These are phyloP conservation scores for Chenopodium album DNA, from an alignment of 148 eudicot genomes.

Conservation along the genomic window DNA sequence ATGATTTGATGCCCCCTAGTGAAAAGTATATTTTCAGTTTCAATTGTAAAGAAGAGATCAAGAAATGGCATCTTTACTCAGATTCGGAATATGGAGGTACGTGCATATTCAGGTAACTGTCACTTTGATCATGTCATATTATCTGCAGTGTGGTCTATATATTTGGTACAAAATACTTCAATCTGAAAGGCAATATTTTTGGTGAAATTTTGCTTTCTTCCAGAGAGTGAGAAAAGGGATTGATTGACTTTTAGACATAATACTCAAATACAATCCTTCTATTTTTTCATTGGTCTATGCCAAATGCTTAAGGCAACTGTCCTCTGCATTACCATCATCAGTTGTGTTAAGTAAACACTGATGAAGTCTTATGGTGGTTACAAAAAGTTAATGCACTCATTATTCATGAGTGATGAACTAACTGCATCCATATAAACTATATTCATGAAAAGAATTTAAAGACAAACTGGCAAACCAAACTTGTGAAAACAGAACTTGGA, in stretches of 20 bases:
- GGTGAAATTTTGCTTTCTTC: neutral
- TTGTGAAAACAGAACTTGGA: neutral
- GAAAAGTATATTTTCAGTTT: slow-evolving; percentile 74
- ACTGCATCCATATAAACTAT: neutral
- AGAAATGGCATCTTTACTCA: slow-evolving; percentile 93
- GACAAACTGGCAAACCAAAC: neutral
- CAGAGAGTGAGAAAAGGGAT: neutral
- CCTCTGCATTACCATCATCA: neutral
- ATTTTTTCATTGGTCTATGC: neutral
- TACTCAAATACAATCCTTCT: neutral
- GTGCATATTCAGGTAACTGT: slow-evolving; percentile 27
- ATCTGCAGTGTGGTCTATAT: neutral
- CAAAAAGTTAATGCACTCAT: neutral
- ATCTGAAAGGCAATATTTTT: neutral
- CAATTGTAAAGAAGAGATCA: slow-evolving; percentile 78
- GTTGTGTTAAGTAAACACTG: neutral
- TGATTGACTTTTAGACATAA: neutral
- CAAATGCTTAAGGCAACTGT: neutral
- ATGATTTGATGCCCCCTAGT: slow-evolving; percentile 81
- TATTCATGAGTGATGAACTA: neutral
- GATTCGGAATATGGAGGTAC: slow-evolving; percentile 98
- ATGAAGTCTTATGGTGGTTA: neutral
- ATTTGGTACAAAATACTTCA: neutral
- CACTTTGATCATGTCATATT: slow-evolving; percentile 12
- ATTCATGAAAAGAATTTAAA: neutral